phyloP scores from a whole-genome alignment of 768 basidiomycete genomes.

The Xerocomellus chrysenteron region DNA sequence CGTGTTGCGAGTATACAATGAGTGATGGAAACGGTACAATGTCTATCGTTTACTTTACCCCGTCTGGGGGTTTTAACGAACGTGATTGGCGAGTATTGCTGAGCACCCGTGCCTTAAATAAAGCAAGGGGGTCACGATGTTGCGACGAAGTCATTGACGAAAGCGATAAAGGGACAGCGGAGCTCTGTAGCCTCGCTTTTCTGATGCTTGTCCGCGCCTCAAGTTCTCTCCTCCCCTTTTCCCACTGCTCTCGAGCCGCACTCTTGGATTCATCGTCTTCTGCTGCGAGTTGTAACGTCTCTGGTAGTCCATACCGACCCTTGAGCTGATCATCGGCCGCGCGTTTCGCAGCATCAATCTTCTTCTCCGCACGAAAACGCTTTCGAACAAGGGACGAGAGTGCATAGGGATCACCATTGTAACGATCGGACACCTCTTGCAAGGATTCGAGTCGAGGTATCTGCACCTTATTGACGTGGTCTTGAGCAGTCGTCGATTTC shows the following conservation, averaged over 20 bases:
- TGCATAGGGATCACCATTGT: constrained; percentile 83
- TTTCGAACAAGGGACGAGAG: constrained; percentile 75
- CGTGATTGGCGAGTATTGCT: constrained; percentile 49
- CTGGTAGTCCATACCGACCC: constrained; percentile 74
- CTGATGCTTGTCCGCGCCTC: constrained; percentile 46
- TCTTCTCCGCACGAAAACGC: constrained; percentile 86
- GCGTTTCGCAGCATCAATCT: constrained; percentile 65
- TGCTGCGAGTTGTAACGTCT: constrained; percentile 60
- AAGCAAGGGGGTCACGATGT: constrained; percentile 34
- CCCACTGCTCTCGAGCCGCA: constrained; percentile 67
- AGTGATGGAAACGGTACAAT: background rate
- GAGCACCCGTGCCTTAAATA: constrained; percentile 56
- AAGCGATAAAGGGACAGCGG: constrained; percentile 23
- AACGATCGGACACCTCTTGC: constrained; percentile 71
- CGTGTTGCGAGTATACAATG: constrained; percentile 16
- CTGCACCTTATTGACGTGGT: constrained; percentile 67
- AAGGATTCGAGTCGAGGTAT: constrained; percentile 81
- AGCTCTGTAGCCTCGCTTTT: constrained; percentile 43
- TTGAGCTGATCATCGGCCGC: constrained; percentile 70
- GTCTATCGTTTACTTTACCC: constrained; percentile 10
- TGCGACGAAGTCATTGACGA: constrained; percentile 19
- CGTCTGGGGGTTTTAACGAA: constrained; percentile 24
- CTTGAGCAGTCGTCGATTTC: constrained; percentile 80
- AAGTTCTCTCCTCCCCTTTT: constrained; percentile 48
- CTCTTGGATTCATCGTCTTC: constrained; percentile 60